Percentiles rank a stretch among this genome's conserved stretches.
Evolutionary conservation across 495 filamentous ascomycete species (phyloP).

Genomic region (Neurospora sp.): DNA sequence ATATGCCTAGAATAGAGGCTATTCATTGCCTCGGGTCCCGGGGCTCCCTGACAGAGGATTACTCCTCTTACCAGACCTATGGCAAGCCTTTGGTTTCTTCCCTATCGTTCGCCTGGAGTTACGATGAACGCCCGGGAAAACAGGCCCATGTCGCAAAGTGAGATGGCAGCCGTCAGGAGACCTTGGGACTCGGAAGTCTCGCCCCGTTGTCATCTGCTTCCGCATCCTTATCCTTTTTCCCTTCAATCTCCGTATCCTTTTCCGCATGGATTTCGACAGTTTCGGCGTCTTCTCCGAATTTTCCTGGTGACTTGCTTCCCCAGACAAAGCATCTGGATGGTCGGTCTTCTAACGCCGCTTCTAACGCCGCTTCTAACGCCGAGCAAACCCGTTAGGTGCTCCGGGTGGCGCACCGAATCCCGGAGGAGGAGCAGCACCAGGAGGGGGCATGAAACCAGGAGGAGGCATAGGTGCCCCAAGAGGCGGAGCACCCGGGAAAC

Average conservation of each 20-base stretch:
- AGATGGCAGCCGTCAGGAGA: not conserved
- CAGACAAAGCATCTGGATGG: not conserved
- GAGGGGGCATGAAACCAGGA: constrained; percentile 22
- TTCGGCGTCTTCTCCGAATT: not conserved
- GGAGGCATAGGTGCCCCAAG: constrained; percentile 18
- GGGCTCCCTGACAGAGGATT: not conserved
- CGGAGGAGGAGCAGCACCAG: constrained; percentile 6
- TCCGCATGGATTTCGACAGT: not conserved
- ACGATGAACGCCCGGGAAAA: not conserved
- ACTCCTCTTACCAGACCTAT: not conserved
- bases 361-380: constrained; percentile 3
- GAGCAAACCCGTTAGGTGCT: constrained; percentile 10
- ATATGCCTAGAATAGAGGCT: not conserved
- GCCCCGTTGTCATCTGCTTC: not conserved
- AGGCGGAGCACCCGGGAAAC: constrained; percentile 20
- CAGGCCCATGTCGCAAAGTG: not conserved
- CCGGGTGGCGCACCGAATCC: constrained; percentile 12
- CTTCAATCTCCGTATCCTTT: not conserved
- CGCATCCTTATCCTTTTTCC: not conserved
- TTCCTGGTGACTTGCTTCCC: not conserved
- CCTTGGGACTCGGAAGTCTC: not conserved
- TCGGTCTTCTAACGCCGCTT: not conserved
- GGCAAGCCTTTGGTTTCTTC: not conserved
- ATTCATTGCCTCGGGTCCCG: not conserved
- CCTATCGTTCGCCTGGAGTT: not conserved